Conservation (phyloP, 768 basidiomycete species). For the Lentinus tigrinus region DNA sequence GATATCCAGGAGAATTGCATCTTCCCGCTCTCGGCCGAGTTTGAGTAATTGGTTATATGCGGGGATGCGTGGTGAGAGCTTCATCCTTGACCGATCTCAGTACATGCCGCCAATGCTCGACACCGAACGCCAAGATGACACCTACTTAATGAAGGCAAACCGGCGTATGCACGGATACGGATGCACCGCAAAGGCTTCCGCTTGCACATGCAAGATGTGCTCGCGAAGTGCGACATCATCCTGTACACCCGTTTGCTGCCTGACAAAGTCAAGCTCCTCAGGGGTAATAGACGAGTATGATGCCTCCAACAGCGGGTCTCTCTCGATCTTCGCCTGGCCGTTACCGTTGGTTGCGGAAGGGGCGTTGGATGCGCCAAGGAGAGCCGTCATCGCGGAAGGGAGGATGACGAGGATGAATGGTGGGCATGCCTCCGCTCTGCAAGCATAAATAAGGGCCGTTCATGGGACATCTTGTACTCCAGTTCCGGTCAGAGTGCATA, state of each 20-base stretch:
- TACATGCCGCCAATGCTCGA: conserved; percentile 26
- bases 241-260: conserved; percentile 26
- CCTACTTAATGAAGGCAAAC: conserved; percentile 25
- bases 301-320: conserved; percentile 8
- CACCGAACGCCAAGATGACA: conserved; percentile 2
- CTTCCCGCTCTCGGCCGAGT: conserved; percentile 35
- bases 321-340: not conserved
- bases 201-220: conserved; percentile 27
- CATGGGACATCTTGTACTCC: too few relatives aligned
- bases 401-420: not conserved
- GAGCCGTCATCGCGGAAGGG: not conserved
- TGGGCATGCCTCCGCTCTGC: too few relatives aligned
- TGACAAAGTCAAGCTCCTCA: conserved; percentile 20
- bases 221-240: conserved; percentile 26
- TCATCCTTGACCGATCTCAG: conserved; percentile 16
- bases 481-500: too few relatives aligned
- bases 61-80: conserved; percentile 23
- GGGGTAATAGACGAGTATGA: conserved; percentile 9
- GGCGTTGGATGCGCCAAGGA: not conserved
- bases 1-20: conserved; percentile 43
- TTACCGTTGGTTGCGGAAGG: not conserved
- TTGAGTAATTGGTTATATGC: conserved; percentile 31
- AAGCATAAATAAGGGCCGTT: too few relatives aligned
- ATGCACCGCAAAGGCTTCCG: conserved; percentile 26
- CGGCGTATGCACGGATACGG: conserved; percentile 33